Conservation (phyloP, 139 green algal species). For the Raphidocelis subcapitata region DNA sequence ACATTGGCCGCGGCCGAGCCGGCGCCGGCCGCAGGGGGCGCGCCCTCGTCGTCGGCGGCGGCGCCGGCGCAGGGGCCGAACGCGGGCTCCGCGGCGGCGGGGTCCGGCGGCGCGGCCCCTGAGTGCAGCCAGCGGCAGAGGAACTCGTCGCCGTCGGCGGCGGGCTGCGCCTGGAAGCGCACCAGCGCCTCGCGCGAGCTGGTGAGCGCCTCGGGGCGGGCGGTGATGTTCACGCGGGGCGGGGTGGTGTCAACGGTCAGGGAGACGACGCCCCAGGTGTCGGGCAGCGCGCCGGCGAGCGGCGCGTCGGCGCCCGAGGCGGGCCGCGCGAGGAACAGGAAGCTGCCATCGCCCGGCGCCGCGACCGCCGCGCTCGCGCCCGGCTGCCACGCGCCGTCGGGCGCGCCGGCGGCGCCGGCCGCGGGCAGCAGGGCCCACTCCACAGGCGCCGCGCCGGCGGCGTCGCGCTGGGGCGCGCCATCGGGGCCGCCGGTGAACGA, state of each 20-base stretch:
- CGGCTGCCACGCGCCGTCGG: no score
- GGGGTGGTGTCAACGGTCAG: constrained; percentile 23
- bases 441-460: no score
- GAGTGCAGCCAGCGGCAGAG: constrained; percentile 17
- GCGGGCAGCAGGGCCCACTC: no score
- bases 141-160: constrained; percentile 14
- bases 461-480: no score
- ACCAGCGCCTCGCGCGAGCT: constrained; percentile 4
- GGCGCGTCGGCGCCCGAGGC: no score
- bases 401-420: no score
- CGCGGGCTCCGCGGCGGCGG: background rate
- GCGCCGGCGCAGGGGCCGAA: background rate
- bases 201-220: background rate
- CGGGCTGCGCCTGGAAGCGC: background rate
- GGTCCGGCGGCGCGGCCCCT: background rate
- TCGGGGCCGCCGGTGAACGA: no score
- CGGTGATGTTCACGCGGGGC: constrained; percentile 9
- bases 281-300: background rate
- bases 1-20: constrained; percentile 4
- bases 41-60: no score
- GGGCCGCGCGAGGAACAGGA: no score
- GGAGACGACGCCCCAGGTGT: background rate
- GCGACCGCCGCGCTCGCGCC: no score
- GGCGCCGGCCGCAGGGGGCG: background rate
- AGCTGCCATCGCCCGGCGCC: no score